Percentiles rank a stretch among this genome's conserved stretches.
Evolutionary conservation across 768 basidiomycete species (phyloP).

Genomic region (Mycena latifolia): DNA sequence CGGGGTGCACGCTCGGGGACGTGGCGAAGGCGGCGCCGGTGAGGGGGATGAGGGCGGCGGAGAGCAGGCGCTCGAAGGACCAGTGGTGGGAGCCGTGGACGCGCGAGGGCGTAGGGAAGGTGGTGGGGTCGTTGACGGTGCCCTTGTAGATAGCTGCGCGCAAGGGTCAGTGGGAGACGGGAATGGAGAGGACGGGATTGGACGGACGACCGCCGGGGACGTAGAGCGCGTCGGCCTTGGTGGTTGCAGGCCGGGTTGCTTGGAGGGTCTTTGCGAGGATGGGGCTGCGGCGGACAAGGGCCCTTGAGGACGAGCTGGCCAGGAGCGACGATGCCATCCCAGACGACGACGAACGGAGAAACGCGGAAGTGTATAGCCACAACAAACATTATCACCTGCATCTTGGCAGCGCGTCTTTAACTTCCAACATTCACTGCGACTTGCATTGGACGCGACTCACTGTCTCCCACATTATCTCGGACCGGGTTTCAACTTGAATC

Average conservation of each 20-base stretch:
- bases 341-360: neutral
- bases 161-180: neutral
- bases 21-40: slow-evolving; percentile 43
- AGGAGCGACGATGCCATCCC: slow-evolving; percentile 32
- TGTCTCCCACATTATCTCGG: too few species aligned
- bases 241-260: neutral
- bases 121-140: slow-evolving; percentile 89
- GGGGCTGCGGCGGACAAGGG: slow-evolving; percentile 27
- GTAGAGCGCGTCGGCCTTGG: neutral
- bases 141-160: slow-evolving; percentile 74
- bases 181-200: neutral
- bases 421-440: too few species aligned
- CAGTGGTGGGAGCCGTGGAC: slow-evolving; percentile 91
- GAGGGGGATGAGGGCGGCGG: slow-evolving; percentile 89
- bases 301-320: slow-evolving; percentile 30
- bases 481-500: too few species aligned
- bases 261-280: slow-evolving; percentile 22
- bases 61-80: slow-evolving; percentile 94
- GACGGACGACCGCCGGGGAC: slow-evolving; percentile 8
- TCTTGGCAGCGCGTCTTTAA: too few species aligned
- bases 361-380: slow-evolving; percentile 11
- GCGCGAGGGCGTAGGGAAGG: slow-evolving; percentile 84
- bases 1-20: slow-evolving; percentile 74
- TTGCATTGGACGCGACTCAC: too few species aligned
- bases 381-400: too few species aligned